A percentile compares a stretch with the other conserved stretches of the same genome.
Evolutionary conservation across 2,329 filamentous ascomycete species (phyloP).

Genomic region (Lecanoromycetidae sp.): DNA sequence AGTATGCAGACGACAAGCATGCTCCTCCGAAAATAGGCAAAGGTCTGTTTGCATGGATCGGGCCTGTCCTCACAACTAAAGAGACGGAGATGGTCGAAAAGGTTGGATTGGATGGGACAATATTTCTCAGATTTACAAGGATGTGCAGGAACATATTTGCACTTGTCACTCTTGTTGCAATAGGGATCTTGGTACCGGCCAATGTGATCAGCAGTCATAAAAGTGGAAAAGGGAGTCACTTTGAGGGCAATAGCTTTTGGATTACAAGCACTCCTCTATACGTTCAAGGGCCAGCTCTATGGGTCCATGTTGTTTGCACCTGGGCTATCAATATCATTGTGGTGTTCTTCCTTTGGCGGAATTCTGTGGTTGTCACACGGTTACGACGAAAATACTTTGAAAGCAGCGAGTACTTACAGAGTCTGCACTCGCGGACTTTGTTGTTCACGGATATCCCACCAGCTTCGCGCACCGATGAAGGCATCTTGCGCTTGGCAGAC

Average conservation of each 20-base stretch:
- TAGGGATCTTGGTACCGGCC: constrained; percentile 67
- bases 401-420: constrained; percentile 75
- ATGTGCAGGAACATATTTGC: constrained; percentile 92
- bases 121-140: constrained; percentile 76
- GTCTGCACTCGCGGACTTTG: constrained; percentile 60
- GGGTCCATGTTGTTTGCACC: constrained; percentile 47
- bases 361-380: constrained; percentile 61
- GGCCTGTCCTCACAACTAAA: constrained; percentile 62
- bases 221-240: constrained; percentile 18
- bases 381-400: constrained; percentile 72
- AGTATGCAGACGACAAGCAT: constrained; percentile 83
- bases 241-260: constrained; percentile 28
- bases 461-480: constrained; percentile 68
- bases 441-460: constrained; percentile 73
- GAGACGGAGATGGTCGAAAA: constrained; percentile 68
- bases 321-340: constrained; percentile 64
- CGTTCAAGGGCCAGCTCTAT: constrained; percentile 38
- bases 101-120: constrained; percentile 77
- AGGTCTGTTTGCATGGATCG: constrained; percentile 77
- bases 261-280: constrained; percentile 46
- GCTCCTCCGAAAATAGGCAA: constrained; percentile 76
- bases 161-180: constrained; percentile 57
- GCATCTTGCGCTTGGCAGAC: constrained; percentile 73
- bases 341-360: constrained; percentile 75
- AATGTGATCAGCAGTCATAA: constrained; percentile 48